Conservation (phyloP, 768 basidiomycete species). For the Rhizopogon vulgaris region DNA sequence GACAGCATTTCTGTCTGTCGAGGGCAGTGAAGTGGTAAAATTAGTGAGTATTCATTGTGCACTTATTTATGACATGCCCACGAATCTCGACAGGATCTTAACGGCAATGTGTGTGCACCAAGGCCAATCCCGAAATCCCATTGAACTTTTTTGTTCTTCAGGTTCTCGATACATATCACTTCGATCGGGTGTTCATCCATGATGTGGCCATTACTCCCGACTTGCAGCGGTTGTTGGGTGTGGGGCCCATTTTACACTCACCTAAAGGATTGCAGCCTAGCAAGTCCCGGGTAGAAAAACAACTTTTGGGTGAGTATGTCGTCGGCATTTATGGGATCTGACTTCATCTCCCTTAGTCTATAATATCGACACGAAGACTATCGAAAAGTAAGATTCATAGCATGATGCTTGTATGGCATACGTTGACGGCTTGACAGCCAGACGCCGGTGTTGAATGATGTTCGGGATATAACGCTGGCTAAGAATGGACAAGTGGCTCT, state of each 20-base stretch:
- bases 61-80: constrained; percentile 3
- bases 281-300: constrained; percentile 65
- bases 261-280: constrained; percentile 59
- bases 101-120: constrained; percentile 41
- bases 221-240: constrained; percentile 54
- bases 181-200: constrained; percentile 58
- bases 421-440: constrained; percentile 35
- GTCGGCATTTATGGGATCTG: neutral
- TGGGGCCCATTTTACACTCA: constrained; percentile 62
- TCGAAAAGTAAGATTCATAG: constrained; percentile 48
- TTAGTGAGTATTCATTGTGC: constrained; percentile 34
- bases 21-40: constrained; percentile 55
- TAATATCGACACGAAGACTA: constrained; percentile 55
- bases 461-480: constrained; percentile 63
- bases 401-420: constrained; percentile 1
- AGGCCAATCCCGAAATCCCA: neutral
- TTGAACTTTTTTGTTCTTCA: constrained; percentile 13
- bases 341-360: constrained; percentile 39
- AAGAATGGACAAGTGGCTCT: constrained; percentile 55
- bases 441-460: constrained; percentile 68
- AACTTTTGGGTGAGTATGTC: constrained; percentile 53
- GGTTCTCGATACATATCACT: constrained; percentile 52
- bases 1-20: constrained; percentile 65
- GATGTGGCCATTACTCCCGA: constrained; percentile 70
- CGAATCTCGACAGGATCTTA: constrained; percentile 39